Evolutionary conservation across 1,139 yeast species (phyloP), one percentile per base, ranked within the genome.

Genomic region (Scheffersomyces parashehatae): DNA sequence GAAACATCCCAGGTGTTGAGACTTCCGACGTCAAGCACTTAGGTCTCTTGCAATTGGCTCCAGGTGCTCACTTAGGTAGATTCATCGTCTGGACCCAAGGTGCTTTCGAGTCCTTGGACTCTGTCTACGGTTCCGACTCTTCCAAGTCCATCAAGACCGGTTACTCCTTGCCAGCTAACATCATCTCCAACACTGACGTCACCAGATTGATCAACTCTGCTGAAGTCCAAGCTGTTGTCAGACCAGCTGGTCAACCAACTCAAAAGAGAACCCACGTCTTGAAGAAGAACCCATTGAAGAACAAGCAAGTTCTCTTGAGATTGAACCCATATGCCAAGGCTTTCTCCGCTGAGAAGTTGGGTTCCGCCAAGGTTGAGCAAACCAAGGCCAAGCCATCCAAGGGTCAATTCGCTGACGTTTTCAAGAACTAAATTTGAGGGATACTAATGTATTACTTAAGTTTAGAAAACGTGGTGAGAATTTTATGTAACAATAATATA

Each of bases 1-100:
- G 98, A 87, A 95, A 93, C 88, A 81, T 93, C 62, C 99, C 99
- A 77, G 99, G 99, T 88, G 98, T 93, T 62, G 99, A 93, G 82
- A 86, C 97, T 68, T 84, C 93, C 67, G 82, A 86, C 73, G 99
- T 93, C 65, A 81, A 87, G 70, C 82, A 93, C 71, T 85, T 93
- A 71, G 95, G 95, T 81, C 83, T 95, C 70, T 88, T 95, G 75
- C 98, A 93, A 83, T 88, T 93, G 71, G 99, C 99, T 64, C 99
- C 99, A 77, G 99, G 99, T 87, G 96, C 98, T 71, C 99, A 93
- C 85, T 83, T 93, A 69, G 99, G 99, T 81, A 91, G 99, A 85
- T 93, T 93, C 72, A 87, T 95, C 71, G 88, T 93, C 89, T 93
- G 99, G 99, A 91, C 99, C 70, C 96, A 90, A 82, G 81, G 90